phyloP scores from a whole-genome alignment of 2,329 filamentous ascomycete genomes.

The Aspergillus pseudoterreus region DNA sequence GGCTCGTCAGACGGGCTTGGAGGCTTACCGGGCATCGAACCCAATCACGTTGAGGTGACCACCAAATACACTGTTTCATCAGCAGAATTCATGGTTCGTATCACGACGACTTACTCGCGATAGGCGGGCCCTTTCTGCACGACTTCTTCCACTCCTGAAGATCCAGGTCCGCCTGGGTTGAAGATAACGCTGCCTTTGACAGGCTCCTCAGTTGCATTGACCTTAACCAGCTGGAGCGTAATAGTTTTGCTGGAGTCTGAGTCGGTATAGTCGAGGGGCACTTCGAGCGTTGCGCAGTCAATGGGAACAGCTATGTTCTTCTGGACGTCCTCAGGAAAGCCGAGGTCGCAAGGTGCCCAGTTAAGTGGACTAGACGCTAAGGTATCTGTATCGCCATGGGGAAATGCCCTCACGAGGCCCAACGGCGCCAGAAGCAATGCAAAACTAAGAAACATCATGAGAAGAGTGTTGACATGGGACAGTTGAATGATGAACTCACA shows the following conservation, averaged over 20 bases:
- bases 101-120: background rate
- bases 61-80: background rate
- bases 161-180: constrained; percentile 1
- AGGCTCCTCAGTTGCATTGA: constrained; percentile 2
- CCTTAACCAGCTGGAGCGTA: background rate
- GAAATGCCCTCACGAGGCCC: background rate
- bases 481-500: too few relatives aligned
- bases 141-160: constrained; percentile 2
- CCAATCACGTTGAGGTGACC: constrained; percentile 3
- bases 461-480: background rate
- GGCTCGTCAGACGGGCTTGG: background rate
- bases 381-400: background rate
- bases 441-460: background rate
- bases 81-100: background rate
- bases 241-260: background rate
- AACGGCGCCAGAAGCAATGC: background rate
- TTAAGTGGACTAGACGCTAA: background rate
- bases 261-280: constrained; percentile 4
- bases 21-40: constrained; percentile 3
- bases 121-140: background rate
- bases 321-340: background rate
- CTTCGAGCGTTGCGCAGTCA: constrained; percentile 1
- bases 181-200: constrained; percentile 1
- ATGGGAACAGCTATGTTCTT: background rate
- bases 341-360: constrained; percentile 2